Conservation (phyloP, 2,329 filamentous ascomycete genomes). For the Podosphaera aphanis region DNA sequence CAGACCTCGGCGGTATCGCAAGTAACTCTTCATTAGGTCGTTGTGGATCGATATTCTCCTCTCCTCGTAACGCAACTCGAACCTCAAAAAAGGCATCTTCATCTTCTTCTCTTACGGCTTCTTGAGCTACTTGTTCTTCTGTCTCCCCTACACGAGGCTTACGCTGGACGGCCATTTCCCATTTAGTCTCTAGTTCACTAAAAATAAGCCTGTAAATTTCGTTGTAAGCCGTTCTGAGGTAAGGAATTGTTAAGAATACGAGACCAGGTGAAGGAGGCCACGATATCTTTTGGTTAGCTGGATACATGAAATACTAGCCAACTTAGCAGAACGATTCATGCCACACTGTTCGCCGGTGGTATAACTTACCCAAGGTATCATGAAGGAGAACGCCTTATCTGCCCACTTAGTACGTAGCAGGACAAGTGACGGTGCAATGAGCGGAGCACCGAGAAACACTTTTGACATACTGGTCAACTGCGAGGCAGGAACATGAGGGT, state of each 20-base stretch:
- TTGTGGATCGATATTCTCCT: background rate
- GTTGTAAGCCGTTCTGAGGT: slow-evolving; percentile 39
- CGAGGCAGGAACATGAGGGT: slow-evolving; percentile 11
- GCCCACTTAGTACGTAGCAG: slow-evolving; percentile 41
- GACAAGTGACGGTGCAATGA: slow-evolving; percentile 44
- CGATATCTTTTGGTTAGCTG: slow-evolving; percentile 6
- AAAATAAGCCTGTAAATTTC: slow-evolving; percentile 25
- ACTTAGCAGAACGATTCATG: slow-evolving; percentile 2
- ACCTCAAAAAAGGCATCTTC: slow-evolving; percentile 12
- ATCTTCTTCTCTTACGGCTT: slow-evolving; percentile 15
- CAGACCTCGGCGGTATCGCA: background rate
- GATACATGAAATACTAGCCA: slow-evolving; percentile 11
- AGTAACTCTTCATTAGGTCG: background rate
- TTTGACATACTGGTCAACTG: background rate
- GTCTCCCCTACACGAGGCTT: slow-evolving; percentile 16
- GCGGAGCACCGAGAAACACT: slow-evolving; percentile 29
- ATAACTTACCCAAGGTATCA: slow-evolving; percentile 16
- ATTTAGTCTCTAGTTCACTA: slow-evolving; percentile 11
- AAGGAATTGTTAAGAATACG: slow-evolving; percentile 41
- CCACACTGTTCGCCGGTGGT: background rate
- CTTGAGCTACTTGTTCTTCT: slow-evolving; percentile 15
- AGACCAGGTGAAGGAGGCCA: slow-evolving; percentile 37
- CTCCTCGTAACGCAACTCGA: background rate
- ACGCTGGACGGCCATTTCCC: slow-evolving; percentile 15
- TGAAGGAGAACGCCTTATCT: slow-evolving; percentile 20